Evolutionary conservation across 805 yeast species (phyloP), one percentile per base, ranked within the genome.

Genomic region (Cyberlindnera mrakii): DNA sequence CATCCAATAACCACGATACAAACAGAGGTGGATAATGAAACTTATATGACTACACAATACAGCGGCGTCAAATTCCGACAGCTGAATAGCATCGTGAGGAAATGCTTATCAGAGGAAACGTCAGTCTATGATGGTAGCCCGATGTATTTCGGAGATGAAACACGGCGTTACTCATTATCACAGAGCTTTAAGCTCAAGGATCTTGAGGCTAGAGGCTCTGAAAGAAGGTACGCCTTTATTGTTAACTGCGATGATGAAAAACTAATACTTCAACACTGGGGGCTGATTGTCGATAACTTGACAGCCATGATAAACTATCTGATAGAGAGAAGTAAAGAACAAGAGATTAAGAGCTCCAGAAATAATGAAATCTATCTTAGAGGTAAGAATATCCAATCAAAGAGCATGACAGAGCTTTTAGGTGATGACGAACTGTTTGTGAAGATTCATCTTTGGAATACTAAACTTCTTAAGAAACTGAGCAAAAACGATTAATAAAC

Each of bases 191-290:
- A 81, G 55, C 59, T 82, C 27, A 67, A 68, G 33, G 91, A 84
- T 58, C 62, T 70, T 11, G 75, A 77, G 38, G 89, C 91, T 0
- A 67, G 91, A 43, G 91, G 91, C 2, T 77, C 83, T 1, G 89
- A 84, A 57, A 65, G 91, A 45, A 72, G 84, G 41, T 84, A 82
- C 51, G 69, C 82, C 1, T 58, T 81, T 16, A 69, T 82, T 44
- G 77, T 82, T 13, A 71, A 80, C 2, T 65, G 75, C 10, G 84
- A 80, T 51, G 64, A 70, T 17, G 85, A 76, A 46, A 54, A 64
- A n/a, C 70, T 63, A 14, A 57, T 83, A 14, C 59, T 80, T n/a
- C 60, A 66, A 27, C 70, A 75, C 47, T 82, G 85, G 80, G 71
- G 75, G 32, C 58, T 71, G 36, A 68, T 80, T 1, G 58, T 65